Base-by-base conservation (phyloP, 768 basidiomycete genomes). In the Naganishia onofrii region DNA sequence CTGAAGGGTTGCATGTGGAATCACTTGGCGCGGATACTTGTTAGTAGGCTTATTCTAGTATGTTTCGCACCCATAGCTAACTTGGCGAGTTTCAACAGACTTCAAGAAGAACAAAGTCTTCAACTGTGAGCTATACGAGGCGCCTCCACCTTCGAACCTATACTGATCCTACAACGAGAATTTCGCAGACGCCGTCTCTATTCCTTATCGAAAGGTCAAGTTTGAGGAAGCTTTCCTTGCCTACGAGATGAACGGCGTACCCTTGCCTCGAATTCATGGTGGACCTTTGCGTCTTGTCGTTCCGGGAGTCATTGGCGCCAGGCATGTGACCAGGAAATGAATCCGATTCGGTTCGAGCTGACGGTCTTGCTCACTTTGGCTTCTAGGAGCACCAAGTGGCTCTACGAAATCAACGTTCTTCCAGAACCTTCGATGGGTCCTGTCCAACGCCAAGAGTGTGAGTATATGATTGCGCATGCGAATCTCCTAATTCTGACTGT, bases 1-100 rank as follows among this genome's bases (percentile, higher is more conserved):
- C 84, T 15, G 84, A 85, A 46, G 84, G 83, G 63, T 71, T 84
- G 73, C 85, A 86, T 74, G 79, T 86, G 72, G 86, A 87, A 75
- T 85, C 86, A 75, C 83, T 86, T 70, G 85, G 86, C 28, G 85
- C 85, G 7, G 86, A 87, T 70, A 86, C 85, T 0, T 86, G 86
- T 81, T 51, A n/a, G 48, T n/a, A 85, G 85, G 85, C 84, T 46
- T 12, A 52, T 26, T 34, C 34, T 70, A 80, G 80, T 68, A 13
- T 52, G 31, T 1, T 31, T 29, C 7, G 28, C 8, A 58, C 56
- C 26, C 12, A 8, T 21, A n/a, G 21, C n/a, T 64, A 38, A 42
- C 23, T 58, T 9, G 13, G 29, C 29, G 3, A 32, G 2, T 66
- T 26, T 7, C 48, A 32, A 29, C n/a, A 66, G 44, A 58, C 23